Evolutionary conservation across 305 asterid genomes (phyloP), one percentile per base, ranked within the genome.

Genomic region (Rubia peregrina): DNA sequence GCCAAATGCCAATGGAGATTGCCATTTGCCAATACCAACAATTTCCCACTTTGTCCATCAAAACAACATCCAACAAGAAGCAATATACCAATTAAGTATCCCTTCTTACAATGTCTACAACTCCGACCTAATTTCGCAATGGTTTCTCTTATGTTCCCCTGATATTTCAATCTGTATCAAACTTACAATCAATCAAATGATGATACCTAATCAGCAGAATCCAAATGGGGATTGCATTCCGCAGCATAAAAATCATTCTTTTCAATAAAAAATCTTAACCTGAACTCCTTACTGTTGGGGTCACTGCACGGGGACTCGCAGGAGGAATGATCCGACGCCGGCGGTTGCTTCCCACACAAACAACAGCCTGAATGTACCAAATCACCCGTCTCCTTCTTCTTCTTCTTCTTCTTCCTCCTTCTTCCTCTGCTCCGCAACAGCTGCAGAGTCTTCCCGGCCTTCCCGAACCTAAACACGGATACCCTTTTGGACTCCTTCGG

Each of bases 181-280:
- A n/a, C 57, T 44, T 44, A 61, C 12, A 75, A 83, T 75, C 86
- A 53, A 53, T 53, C 76, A 87, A 81, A 89, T 89, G 93, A 48
- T 96, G 80, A 82, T 13, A 26, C 36, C 16, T 64, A 40, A 70
- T 60, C 63, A 57, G 46, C 41, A 65, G 12, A 73, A 83, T 75
- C 86, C 76, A 86, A 81, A 89, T 89, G 93, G 59, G 98, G 81
- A 81, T 88, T 88, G 80, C 96, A 86, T 65, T 93, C 98, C 44
- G 75, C 61, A 21, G 90, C 82, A 80, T 80, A 84, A 83, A 90
- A 93, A 81, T 88, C 94, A 79, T 90, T 93, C 75, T 84, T 86
- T 78, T 93, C 96, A 72, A 93, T 85, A 59, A 93, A 82, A 76
- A 75, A 74, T 74, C 87, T 84, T 83, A 93, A 65, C 94, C 80